Base-by-base conservation (phyloP, 1,284 basidiomycete species). In the Ganoderma sinense region DNA sequence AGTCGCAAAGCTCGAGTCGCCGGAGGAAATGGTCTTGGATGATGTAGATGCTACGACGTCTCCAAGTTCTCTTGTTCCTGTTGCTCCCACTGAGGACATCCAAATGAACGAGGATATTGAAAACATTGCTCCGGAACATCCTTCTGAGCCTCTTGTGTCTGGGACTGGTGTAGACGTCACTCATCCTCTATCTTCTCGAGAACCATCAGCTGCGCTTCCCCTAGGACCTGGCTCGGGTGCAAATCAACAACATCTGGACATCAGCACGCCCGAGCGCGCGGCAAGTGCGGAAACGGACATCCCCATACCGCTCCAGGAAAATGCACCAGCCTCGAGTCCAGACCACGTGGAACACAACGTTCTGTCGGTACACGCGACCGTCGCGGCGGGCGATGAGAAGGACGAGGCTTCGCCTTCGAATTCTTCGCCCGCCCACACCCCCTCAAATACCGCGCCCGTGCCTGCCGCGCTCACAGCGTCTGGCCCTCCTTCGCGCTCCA, bases 1-100 rank as follows among this genome's bases (percentile, higher is more conserved):
- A 55, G 41, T 33, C 33, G 33, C 40, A 20, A 41, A 56, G 39
- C 26, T 18, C 23, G 65, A 51, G 48, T 62, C 41, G 51, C 39
- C 41, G 62, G 23, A 53, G 39, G 39, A 53, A 36, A 39, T 40
- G 20, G 45, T 65, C n/a, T 11, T 69, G 31, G 39, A 48, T 61
- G 55, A 53, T 29, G 53, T 64, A 33, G 61, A 33, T 56, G n/a
- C 43, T 40, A 39, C 63, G 23, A 45, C 39, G 26, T 16, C 40
- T 40, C 23, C 62, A 40, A 40, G 39, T 63, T 13, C 60, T 23
- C 60, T n/a, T 48, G 18, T 23, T 14, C 31, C 39, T 41, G 18
- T 20, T 18, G n/a, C 48, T 23, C 26, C 29, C 20, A 33, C 26
- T 18, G 51, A 39, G 10, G 36, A 43, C 33, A 26, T 29, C 29